A percentile compares a stretch with the other conserved stretches of the same genome.
phyloP scores from a whole-genome alignment of 257 asterid species.

The Asclepias syriaca region DNA sequence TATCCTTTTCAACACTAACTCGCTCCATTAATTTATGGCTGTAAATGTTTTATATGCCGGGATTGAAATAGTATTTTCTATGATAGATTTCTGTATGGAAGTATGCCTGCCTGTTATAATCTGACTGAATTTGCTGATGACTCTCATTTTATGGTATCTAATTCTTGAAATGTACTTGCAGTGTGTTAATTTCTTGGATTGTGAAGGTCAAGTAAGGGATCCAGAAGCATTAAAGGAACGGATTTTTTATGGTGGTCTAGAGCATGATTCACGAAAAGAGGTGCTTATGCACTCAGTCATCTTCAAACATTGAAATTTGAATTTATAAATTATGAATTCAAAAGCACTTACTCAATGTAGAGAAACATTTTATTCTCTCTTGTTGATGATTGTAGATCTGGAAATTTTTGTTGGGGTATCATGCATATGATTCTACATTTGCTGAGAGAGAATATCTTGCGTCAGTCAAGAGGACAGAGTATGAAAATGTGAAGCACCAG shows the following conservation, averaged over 20 bases:
- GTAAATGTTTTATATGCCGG: neutral
- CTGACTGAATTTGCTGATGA: neutral
- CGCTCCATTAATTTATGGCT: neutral
- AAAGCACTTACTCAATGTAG: neutral
- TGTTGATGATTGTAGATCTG: constrained; percentile 55
- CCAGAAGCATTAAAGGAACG: constrained; percentile 61
- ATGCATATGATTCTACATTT: constrained; percentile 73
- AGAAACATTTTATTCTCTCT: neutral
- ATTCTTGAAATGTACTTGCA: constrained; percentile 31
- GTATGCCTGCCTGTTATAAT: neutral
- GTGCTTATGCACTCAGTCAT: constrained; percentile 23
- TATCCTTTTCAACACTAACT: no score
- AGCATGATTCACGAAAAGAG: constrained; percentile 71
- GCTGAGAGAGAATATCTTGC: constrained; percentile 81
- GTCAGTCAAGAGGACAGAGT: constrained; percentile 67
- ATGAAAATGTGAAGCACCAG: constrained; percentile 78
- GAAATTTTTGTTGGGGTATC: constrained; percentile 78
- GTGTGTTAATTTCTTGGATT: constrained; percentile 88
- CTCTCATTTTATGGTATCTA: constrained; percentile 17
- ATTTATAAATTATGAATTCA: neutral
- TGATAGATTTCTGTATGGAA: neutral
- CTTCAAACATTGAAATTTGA: neutral
- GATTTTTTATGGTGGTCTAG: constrained; percentile 91
- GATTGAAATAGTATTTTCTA: neutral
- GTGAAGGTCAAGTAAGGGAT: constrained; percentile 79